phyloP scores from a whole-genome alignment of 495 filamentous ascomycete species.

The Penicillium manginii region DNA sequence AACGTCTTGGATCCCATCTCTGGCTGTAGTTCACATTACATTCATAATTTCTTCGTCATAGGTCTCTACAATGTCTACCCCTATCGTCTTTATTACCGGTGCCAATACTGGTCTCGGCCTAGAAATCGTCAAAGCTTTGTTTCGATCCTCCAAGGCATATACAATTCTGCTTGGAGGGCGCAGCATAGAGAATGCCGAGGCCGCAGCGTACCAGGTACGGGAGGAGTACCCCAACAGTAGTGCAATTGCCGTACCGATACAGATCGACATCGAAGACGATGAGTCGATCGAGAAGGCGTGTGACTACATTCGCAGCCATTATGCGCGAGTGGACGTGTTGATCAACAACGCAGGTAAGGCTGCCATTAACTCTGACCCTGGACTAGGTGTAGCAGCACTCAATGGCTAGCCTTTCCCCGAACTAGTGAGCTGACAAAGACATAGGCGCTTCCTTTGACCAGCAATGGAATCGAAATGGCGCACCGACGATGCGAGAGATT shows the following conservation, averaged over 20 bases:
- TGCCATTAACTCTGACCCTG: no score
- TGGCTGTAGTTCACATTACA: background rate
- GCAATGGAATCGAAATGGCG: slow-evolving; percentile 28
- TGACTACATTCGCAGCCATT: slow-evolving; percentile 30
- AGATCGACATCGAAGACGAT: slow-evolving; percentile 57
- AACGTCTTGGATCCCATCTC: no score
- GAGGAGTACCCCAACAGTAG: slow-evolving; percentile 38
- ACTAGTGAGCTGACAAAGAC: background rate
- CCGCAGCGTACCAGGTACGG: slow-evolving; percentile 38
- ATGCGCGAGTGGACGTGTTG: slow-evolving; percentile 53
- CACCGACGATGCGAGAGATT: slow-evolving; percentile 39
- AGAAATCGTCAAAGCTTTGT: slow-evolving; percentile 51
- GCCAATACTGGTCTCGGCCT: slow-evolving; percentile 21
- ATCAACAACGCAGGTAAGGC: slow-evolving; percentile 55
- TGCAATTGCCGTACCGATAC: slow-evolving; percentile 39
- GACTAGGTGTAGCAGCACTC: background rate
- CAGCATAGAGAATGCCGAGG: slow-evolving; percentile 44
- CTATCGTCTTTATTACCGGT: slow-evolving; percentile 13
- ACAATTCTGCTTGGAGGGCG: slow-evolving; percentile 53
- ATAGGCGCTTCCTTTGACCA: slow-evolving; percentile 42
- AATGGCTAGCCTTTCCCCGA: background rate
- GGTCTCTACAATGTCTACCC: background rate
- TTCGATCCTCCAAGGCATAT: slow-evolving; percentile 43
- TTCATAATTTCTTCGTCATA: background rate
- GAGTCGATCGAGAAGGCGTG: slow-evolving; percentile 51